These are phyloP conservation scores for Penicillium capsulatum DNA, from an alignment of 2,329 filamentous ascomycete genomes.

Conservation along the genomic window DNA sequence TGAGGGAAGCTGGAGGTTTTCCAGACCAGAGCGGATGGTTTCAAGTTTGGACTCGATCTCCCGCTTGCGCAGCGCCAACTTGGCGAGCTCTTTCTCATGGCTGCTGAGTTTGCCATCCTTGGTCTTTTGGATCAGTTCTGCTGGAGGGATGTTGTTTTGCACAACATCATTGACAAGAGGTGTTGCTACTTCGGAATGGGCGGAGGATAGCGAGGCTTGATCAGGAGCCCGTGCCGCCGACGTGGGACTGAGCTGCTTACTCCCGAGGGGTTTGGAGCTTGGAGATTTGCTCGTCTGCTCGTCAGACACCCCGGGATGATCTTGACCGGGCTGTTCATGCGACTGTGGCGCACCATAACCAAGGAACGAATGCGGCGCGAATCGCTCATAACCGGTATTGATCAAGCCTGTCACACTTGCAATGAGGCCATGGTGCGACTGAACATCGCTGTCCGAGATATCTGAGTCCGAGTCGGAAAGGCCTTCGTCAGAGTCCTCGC, in stretches of 20 bases:
- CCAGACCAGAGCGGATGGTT: conserved; percentile 32
- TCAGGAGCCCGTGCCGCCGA: conserved; percentile 10
- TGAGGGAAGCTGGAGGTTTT: conserved; percentile 23
- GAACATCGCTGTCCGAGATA: conserved; percentile 17
- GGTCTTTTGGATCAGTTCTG: conserved; percentile 25
- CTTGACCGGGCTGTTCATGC: conserved; percentile 1
- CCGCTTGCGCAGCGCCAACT: conserved; percentile 40
- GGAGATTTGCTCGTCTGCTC: too few relatives aligned
- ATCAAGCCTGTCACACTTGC: conserved; percentile 36
- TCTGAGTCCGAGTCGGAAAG: conserved; percentile 18
- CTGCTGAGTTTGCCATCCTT: conserved; percentile 32
- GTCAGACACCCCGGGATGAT: not conserved
- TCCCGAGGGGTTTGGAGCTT: too few relatives aligned
- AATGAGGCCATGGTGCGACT: conserved; percentile 33
- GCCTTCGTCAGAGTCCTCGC: conserved; percentile 6
- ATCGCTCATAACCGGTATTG: conserved; percentile 46
- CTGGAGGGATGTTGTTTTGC: conserved; percentile 18
- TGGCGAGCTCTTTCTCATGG: conserved; percentile 44
- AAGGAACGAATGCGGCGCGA: conserved; percentile 50
- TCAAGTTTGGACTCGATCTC: conserved; percentile 39
- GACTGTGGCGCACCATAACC: conserved; percentile 44
- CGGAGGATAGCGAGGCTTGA: conserved; percentile 16
- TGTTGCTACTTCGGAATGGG: conserved; percentile 17
- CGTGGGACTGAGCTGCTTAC: too few relatives aligned
- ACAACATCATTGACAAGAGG: conserved; percentile 17